Base-by-base conservation (phyloP, 2,329 filamentous ascomycete genomes). In the Apiospora koreana region DNA sequence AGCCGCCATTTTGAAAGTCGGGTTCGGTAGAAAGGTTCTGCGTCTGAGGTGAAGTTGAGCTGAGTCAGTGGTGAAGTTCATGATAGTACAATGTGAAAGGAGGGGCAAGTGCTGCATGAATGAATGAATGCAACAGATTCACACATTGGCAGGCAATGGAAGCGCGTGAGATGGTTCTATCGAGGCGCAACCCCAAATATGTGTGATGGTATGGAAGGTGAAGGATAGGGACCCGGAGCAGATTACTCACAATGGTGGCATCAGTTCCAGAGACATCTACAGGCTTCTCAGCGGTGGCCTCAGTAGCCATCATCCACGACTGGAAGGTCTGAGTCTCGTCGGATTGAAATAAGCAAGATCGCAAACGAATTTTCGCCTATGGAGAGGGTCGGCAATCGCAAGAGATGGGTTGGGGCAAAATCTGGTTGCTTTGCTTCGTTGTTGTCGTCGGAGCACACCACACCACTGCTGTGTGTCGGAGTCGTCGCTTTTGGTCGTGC, bases 1-100 rank as follows among this genome's bases (percentile, higher is more conserved):
- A 76, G 74, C 80, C 80, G 82, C 79, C 87, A 87, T 88, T 76
- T 71, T 86, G 82, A 73, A 82, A 77, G 74, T 83, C 80, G 79
- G 81, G 79, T 73, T 77, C 79, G 74, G 78, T 77, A 73, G 76
- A 76, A 76, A 75, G 75, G 68, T 77, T 74, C 77, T 83, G 77
- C 71, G 73, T 68, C 75, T 73, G 46, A n/a, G 18, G 31, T 62
- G 18, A 38, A 62, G 31, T 54, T 72, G 66, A 65, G 65, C 66
- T 58, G 41, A 48, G 43, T 68, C 46, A 68, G 43, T 67, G 41
- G 23, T 43, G 28, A 67, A 67, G 43, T 14, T 21, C 41, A 45
- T 69, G 45, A 35, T 45, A 67, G 45, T 71, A 72, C 48, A 73
- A 68, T 41, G 65, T 62, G 69, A 69, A 68, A 64, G 69, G 25